Percentiles rank a stretch among this genome's conserved stretches.
These are phyloP conservation scores for Plasmodium falciparum DNA, from an alignment of 169 alveolate genomes.

Conservation along the genomic window DNA sequence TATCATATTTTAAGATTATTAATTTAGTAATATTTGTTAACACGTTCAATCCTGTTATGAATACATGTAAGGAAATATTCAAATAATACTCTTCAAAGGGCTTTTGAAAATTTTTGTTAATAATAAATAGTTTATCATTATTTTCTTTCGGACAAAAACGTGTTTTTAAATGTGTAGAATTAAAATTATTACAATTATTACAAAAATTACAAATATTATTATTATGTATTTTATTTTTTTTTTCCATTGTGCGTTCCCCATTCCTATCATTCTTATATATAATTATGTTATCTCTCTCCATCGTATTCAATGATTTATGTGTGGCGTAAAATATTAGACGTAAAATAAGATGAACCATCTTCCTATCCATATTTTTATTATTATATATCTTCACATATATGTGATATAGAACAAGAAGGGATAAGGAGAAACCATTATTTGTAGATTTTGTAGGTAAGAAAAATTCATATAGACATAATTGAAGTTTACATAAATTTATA, in stretches of 20 bases:
- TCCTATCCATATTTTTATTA: conserved; percentile 9
- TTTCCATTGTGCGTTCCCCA: neutral
- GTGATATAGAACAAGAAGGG: conserved; percentile 29
- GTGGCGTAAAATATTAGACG: conserved; percentile 19
- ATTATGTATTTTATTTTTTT: neutral
- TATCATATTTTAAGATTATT: conserved; percentile 1
- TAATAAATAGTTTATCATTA: conserved; percentile 5
- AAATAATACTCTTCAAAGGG: conserved; percentile 47
- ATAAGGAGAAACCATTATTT: conserved; percentile 37
- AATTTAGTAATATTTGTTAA: conserved; percentile 46
- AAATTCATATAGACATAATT: conserved; percentile 21
- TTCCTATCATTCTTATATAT: conserved; percentile 5
- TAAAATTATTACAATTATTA: neutral
- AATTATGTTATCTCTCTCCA: conserved; percentile 19
- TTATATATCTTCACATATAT: conserved; percentile 29
- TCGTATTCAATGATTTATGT: conserved; percentile 23
- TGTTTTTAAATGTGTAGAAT: neutral
- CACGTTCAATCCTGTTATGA: conserved; percentile 31
- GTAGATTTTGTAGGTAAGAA: conserved; percentile 35
- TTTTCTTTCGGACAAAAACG: neutral
- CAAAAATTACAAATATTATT: neutral
- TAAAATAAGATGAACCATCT: conserved; percentile 12
- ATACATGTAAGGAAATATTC: conserved; percentile 40
- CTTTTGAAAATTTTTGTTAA: conserved; percentile 32
- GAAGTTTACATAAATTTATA: conserved; percentile 40